phyloP scores from a whole-genome alignment of 208 protist species.

The Wallacemonas sp. region DNA sequence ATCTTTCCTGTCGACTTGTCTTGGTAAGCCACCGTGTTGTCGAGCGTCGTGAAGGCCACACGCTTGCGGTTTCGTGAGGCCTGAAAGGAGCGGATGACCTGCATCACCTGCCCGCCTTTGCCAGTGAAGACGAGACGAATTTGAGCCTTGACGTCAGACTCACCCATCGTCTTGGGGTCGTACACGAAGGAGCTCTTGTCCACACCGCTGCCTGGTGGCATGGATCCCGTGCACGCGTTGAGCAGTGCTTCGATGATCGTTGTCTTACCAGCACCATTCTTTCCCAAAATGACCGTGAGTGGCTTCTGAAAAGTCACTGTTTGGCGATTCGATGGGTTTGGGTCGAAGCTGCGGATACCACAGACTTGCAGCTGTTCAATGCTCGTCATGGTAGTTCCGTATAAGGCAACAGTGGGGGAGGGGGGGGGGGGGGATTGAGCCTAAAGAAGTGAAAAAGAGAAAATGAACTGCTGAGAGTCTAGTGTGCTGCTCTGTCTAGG shows the following conservation, averaged over 20 bases:
- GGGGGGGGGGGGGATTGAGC: too few relatives aligned
- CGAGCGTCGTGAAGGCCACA: slow-evolving; percentile 92
- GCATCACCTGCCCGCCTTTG: slow-evolving; percentile 79
- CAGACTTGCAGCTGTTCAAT: slow-evolving; percentile 96
- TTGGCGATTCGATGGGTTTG: slow-evolving; percentile 74
- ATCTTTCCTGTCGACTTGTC: slow-evolving; percentile 83
- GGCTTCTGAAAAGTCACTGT: slow-evolving; percentile 97
- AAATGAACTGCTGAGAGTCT: too few relatives aligned
- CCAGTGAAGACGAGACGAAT: slow-evolving; percentile 94
- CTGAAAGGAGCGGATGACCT: slow-evolving; percentile 93
- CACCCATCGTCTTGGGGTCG: slow-evolving; percentile 96
- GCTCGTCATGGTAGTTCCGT: slow-evolving; percentile 92
- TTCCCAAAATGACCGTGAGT: slow-evolving; percentile 98
- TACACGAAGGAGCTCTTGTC: slow-evolving; percentile 97
- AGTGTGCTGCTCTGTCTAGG: too few relatives aligned
- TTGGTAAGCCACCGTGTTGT: slow-evolving; percentile 93
- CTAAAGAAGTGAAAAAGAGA: too few relatives aligned
- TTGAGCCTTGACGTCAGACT: slow-evolving; percentile 96
- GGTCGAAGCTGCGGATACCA: slow-evolving; percentile 97
- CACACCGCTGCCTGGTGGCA: slow-evolving; percentile 93
- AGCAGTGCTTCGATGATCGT: slow-evolving; percentile 99
- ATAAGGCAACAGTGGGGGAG: too few relatives aligned
- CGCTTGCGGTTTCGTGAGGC: slow-evolving; percentile 88
- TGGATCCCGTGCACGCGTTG: slow-evolving; percentile 96
- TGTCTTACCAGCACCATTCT: slow-evolving; percentile 97